A percentile compares a stretch with the other conserved stretches of the same genome.
These are phyloP conservation scores for Omphalotus guepiniiformis DNA, from an alignment of 768 basidiomycete species.

Conservation along the genomic window DNA sequence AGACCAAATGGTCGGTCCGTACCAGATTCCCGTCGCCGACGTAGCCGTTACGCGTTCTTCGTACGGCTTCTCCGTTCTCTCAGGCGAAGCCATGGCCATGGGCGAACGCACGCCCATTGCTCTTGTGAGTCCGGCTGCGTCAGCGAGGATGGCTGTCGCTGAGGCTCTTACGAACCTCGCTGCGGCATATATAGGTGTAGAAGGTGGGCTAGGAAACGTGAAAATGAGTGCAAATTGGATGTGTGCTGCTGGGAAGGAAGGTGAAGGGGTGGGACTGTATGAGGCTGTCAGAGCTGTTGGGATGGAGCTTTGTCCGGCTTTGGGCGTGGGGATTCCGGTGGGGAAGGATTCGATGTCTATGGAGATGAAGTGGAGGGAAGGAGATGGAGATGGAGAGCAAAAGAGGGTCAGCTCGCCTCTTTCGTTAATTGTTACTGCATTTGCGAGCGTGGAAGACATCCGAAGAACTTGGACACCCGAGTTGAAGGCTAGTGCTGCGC, in stretches of 20 bases:
- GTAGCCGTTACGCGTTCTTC: constrained; percentile 94
- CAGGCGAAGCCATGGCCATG: constrained; percentile 98
- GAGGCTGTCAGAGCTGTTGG: constrained; percentile 89
- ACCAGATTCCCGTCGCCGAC: constrained; percentile 97
- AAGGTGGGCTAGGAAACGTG: constrained; percentile 62
- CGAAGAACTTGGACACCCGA: constrained; percentile 90
- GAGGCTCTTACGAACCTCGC: constrained; percentile 91
- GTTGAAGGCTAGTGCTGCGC: constrained; percentile 59
- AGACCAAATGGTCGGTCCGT: constrained; percentile 99
- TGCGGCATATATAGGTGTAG: constrained; percentile 74
- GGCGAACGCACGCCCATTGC: constrained; percentile 96
- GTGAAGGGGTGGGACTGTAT: constrained; percentile 88
- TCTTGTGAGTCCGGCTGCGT: constrained; percentile 80
- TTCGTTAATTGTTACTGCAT: constrained; percentile 93
- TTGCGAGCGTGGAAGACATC: constrained; percentile 80
- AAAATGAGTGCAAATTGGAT: constrained; percentile 99
- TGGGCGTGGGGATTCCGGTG: constrained; percentile 94
- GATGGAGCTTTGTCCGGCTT: constrained; percentile 86
- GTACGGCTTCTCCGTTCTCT: constrained; percentile 82
- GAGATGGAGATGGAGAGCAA: constrained; percentile 53
- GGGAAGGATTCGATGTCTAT: constrained; percentile 99
- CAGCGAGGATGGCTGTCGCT: constrained; percentile 93
- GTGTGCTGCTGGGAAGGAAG: constrained; percentile 86
- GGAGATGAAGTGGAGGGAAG: constrained; percentile 89
- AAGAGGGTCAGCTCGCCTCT: constrained; percentile 87